Evolutionary conservation across 257 asterid species (phyloP).

Genomic region (Solanum tarapatanum): DNA sequence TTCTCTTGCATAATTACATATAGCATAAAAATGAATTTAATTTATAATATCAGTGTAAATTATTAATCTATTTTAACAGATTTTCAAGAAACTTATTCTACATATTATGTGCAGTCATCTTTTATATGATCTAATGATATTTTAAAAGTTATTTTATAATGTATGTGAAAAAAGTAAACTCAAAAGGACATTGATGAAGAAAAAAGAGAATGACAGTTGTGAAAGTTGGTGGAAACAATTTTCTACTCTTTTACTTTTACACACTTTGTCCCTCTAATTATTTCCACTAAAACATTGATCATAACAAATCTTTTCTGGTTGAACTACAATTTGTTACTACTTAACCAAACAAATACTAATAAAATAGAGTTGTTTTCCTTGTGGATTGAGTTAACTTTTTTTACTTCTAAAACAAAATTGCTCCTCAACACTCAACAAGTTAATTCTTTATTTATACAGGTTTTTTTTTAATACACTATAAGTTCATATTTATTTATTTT

Average conservation of each 20-base stretch:
- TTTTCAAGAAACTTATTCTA: not conserved
- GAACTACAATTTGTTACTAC: not conserved
- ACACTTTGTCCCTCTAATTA: not conserved
- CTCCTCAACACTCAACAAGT: not conserved
- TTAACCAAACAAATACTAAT: not conserved
- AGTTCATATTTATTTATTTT: not conserved
- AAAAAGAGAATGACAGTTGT: not conserved
- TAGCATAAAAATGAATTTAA: not conserved
- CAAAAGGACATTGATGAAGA: not conserved
- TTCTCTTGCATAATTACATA: not conserved
- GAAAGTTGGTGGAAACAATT: not conserved
- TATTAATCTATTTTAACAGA: not conserved
- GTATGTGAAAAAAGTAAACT: not conserved
- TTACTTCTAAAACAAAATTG: not conserved
- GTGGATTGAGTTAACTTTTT: not conserved
- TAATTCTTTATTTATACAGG: not conserved
- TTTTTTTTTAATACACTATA: not conserved
- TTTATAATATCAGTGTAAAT: not conserved
- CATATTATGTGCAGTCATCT: not conserved
- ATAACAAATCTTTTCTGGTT: not conserved
- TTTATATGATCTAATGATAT: not conserved
- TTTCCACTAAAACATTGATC: not conserved
- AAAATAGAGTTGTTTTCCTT: not conserved
- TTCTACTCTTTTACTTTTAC: not conserved
- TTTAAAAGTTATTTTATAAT: not conserved